A percentile compares a stretch with the other conserved stretches of the same genome.
These are phyloP conservation scores for Cinchona pubescens DNA, from an alignment of 257 asterid genomes.

Conservation along the genomic window DNA sequence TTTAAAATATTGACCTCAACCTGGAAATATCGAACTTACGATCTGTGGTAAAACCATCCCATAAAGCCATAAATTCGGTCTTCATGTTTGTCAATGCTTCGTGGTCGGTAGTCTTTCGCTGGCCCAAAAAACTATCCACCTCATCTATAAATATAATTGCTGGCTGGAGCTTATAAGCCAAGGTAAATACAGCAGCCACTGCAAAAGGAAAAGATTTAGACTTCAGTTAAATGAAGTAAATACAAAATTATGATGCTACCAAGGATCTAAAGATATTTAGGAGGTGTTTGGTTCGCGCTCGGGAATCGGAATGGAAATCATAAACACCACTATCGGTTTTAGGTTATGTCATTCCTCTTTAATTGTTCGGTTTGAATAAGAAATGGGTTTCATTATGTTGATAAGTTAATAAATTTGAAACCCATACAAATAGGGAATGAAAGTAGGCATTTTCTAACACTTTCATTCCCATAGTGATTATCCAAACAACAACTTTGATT, in stretches of 20 bases:
- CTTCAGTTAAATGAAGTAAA: conserved; percentile 5
- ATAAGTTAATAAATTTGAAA: too few species aligned
- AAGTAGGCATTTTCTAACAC: too few species aligned
- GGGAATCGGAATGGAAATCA: too few species aligned
- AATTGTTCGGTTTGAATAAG: too few species aligned
- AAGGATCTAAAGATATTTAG: not conserved
- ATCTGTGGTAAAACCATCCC: conserved; percentile 99
- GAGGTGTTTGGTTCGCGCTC: too few species aligned
- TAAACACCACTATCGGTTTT: too few species aligned
- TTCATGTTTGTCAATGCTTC: conserved; percentile 89
- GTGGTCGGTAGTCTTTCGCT: conserved; percentile 78
- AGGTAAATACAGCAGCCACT: conserved; percentile 94
- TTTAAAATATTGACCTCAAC: not conserved
- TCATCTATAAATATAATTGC: conserved; percentile 97
- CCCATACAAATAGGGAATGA: too few species aligned
- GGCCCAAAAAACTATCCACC: conserved; percentile 96
- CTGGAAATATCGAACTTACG: conserved; percentile 41
- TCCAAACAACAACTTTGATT: too few species aligned
- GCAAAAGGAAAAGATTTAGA: conserved; percentile 24
- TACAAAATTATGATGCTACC: not conserved
- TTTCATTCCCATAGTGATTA: too few species aligned
- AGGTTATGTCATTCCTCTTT: too few species aligned
- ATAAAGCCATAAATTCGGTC: conserved; percentile 96
- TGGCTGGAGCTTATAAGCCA: conserved; percentile 96
- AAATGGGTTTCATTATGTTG: too few species aligned